Evolutionary conservation across 768 basidiomycete species (phyloP).

Genomic region (Boletus edulis): DNA sequence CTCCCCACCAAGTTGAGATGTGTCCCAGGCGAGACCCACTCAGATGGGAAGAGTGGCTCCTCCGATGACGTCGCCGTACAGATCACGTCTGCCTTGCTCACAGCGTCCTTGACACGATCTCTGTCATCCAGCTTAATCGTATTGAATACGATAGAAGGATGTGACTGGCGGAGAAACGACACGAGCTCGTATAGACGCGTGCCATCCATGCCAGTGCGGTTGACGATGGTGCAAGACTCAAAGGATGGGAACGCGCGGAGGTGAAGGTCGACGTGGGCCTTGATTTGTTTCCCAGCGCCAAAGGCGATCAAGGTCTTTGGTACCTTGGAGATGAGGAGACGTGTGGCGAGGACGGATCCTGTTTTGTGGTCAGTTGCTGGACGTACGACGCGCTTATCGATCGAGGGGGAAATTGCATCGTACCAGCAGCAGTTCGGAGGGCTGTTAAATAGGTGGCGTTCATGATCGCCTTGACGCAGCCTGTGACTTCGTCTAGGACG

Average conservation of each 20-base stretch:
- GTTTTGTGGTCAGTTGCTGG: background rate
- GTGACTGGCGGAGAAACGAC: conserved; percentile 23
- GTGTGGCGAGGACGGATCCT: conserved; percentile 72
- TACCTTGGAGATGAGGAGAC: conserved; percentile 42
- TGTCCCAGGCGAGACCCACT: conserved; percentile 58
- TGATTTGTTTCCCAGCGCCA: conserved; percentile 71
- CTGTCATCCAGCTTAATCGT: conserved; percentile 7
- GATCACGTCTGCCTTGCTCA: conserved; percentile 44
- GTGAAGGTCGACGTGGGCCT: conserved; percentile 62
- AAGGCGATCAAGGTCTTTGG: conserved; percentile 58
- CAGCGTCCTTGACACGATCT: conserved; percentile 5
- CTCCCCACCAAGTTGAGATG: conserved; percentile 80
- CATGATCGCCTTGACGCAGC: conserved; percentile 68
- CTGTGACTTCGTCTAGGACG: conserved; percentile 68
- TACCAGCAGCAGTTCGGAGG: conserved; percentile 79
- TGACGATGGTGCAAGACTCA: conserved; percentile 54
- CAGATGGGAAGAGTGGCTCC: conserved; percentile 64
- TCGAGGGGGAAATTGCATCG: conserved; percentile 1
- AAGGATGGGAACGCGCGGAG: conserved; percentile 57
- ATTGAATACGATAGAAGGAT: conserved; percentile 25
- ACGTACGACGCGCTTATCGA: background rate
- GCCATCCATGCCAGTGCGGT: conserved; percentile 48
- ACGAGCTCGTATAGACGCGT: conserved; percentile 43
- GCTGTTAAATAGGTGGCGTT: conserved; percentile 81
- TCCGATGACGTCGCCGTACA: conserved; percentile 74